phyloP scores from a whole-genome alignment of 1,284 basidiomycete species.

The Leccinum angustisporum region DNA sequence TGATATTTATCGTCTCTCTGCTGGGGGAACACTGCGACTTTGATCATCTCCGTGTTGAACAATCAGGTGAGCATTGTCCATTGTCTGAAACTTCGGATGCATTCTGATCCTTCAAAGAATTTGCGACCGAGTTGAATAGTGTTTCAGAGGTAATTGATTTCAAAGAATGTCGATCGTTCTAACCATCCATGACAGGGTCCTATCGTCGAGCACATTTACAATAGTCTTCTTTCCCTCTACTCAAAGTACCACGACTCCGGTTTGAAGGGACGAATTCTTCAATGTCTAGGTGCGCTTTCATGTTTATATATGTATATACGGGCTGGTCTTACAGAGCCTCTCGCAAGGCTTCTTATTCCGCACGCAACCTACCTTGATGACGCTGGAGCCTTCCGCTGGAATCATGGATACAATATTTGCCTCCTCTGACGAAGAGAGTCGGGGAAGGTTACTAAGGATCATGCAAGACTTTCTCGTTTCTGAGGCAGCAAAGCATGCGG shows the following conservation, averaged over 20 bases:
- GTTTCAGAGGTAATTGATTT: slow-evolving; percentile 52
- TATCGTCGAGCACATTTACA: slow-evolving; percentile 82
- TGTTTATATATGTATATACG: too few relatives aligned
- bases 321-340: slow-evolving; percentile 1
- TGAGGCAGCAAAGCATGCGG: slow-evolving; percentile 74
- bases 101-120: slow-evolving; percentile 35
- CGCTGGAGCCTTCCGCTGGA: slow-evolving; percentile 67
- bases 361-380: slow-evolving; percentile 89
- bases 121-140: slow-evolving; percentile 57
- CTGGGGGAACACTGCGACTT: slow-evolving; percentile 89
- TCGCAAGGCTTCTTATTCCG: slow-evolving; percentile 81
- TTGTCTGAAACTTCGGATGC: background rate
- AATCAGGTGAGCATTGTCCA: slow-evolving; percentile 45
- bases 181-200: slow-evolving; percentile 49
- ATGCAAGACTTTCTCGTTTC: slow-evolving; percentile 88
- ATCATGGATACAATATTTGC: slow-evolving; percentile 90
- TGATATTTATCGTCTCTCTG: slow-evolving; percentile 81
- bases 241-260: slow-evolving; percentile 54
- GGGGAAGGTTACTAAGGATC: slow-evolving; percentile 76
- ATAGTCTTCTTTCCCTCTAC: slow-evolving; percentile 69
- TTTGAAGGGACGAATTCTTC: slow-evolving; percentile 66
- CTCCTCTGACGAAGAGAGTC: slow-evolving; percentile 68
- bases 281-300: slow-evolving; percentile 76
- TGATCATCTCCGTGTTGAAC: slow-evolving; percentile 67
- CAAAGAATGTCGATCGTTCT: background rate